These are phyloP conservation scores for Microcyclosporella mali DNA, from an alignment of 2,329 filamentous ascomycete species.

Conservation along the genomic window DNA sequence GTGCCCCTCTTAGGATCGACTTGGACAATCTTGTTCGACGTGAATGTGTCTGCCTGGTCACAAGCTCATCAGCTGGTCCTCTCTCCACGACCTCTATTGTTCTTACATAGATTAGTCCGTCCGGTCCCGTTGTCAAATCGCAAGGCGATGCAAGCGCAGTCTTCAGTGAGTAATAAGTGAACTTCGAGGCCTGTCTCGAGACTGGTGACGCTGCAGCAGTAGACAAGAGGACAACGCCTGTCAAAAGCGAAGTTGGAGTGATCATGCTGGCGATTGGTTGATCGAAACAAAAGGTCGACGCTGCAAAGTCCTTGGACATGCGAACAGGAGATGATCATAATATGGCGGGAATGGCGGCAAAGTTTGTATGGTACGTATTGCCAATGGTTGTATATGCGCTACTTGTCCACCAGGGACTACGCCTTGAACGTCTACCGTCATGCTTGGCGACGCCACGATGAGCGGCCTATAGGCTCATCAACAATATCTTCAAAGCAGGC, in stretches of 20 bases:
- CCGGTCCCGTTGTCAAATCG: conserved; percentile 15
- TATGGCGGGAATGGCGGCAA: too few relatives aligned
- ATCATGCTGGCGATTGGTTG: conserved; percentile 4
- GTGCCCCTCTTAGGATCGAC: conserved; percentile 13
- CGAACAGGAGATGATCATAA: too few relatives aligned
- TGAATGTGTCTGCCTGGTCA: conserved; percentile 19
- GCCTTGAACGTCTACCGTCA: too few relatives aligned
- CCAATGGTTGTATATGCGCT: too few relatives aligned
- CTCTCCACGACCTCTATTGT: not conserved
- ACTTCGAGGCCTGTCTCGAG: conserved; percentile 13
- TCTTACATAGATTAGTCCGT: conserved; percentile 17
- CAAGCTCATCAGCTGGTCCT: not conserved
- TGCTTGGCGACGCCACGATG: too few relatives aligned
- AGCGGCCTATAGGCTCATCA: too few relatives aligned
- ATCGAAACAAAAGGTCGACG: too few relatives aligned
- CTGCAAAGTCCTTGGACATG: too few relatives aligned
- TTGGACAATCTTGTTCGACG: conserved; percentile 21
- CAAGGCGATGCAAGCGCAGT: conserved; percentile 16
- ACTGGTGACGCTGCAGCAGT: conserved; percentile 10
- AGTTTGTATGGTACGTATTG: too few relatives aligned
- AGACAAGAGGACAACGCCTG: conserved; percentile 11
- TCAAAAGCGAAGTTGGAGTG: conserved; percentile 4
- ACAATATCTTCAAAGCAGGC: too few relatives aligned
- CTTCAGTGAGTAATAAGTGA: conserved; percentile 15
- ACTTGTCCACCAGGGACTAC: too few relatives aligned